Evolutionary conservation across 2,329 filamentous ascomycete species (phyloP), one percentile per base, ranked within the genome.

Genomic region (Nemania sp.): DNA sequence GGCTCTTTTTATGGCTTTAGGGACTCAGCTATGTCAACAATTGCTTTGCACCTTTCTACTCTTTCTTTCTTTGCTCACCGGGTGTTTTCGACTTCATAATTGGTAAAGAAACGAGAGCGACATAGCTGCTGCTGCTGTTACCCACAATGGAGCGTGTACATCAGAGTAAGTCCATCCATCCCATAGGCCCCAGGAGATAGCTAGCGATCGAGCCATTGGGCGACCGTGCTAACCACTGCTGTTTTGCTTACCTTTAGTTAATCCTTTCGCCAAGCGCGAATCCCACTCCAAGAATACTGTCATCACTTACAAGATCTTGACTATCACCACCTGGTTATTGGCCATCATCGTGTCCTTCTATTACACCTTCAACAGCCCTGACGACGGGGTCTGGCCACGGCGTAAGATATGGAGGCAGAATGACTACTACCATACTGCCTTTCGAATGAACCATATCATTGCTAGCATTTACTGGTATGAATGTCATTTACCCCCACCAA

Each of bases 401-500:
- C 85, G 86, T 70, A 90, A 87, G 67, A 92, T 97, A 78, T 95
- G 91, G 90, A 88, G 88, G 64, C 90, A 93, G 80, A 94, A 94
- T 77, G 81, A 85, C 65, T 82, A 83, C 60, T 87, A 89, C 73
- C 84, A 82, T 41, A 94, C 92, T 7, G 91, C 91, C 8, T 97
- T 97, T 79, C 89, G 90, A 54, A 85, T 94, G 81, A 94, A 92
- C 81, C 84, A 86, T 26, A 76, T 85, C 73, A 87, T 90, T 70
- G 82, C 83, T 32, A 86, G 87, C 69, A 88, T 97, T 72, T 97
- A 95, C 86, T 97, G 93, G 92, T 92, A 80, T 71, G 82, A 70
- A 2, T 43, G 38, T 74, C 62, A 32, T 27, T 5, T 18, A 43
- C 18, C 24, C n/a, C n/a, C n/a, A n/a, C n/a, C 22, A 22, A 24